Evolutionary conservation across 345 rosid species (phyloP).

Genomic region (Nephelium lappaceum): DNA sequence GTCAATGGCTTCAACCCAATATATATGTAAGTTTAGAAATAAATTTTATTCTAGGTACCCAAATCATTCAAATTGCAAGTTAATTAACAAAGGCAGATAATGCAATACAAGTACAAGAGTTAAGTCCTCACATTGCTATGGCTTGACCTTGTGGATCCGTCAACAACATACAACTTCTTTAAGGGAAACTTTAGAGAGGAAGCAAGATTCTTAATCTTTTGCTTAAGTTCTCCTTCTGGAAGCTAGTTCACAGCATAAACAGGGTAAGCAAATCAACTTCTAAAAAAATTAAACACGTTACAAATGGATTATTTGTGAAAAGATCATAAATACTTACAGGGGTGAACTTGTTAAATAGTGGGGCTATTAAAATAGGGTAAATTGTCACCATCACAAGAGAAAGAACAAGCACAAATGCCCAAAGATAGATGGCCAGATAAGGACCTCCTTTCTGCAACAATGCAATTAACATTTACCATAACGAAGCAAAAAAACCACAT

Average conservation of each 20-base stretch:
- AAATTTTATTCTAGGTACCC: not conserved
- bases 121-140: constrained; percentile 92
- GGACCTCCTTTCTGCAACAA: constrained; percentile 96
- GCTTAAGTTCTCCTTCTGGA: constrained; percentile 85
- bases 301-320: not conserved
- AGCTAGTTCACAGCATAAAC: constrained; percentile 53
- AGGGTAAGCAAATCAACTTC: constrained; percentile 18
- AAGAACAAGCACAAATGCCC: constrained; percentile 95
- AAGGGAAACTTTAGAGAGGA: constrained; percentile 85
- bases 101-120: not conserved
- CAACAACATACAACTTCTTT: constrained; percentile 93
- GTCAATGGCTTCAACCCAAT: not conserved
- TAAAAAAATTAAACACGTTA: constrained; percentile 4
- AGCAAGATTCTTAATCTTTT: constrained; percentile 90
- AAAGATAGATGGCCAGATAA: constrained; percentile 94
- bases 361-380: constrained; percentile 91
- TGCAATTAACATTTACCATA: constrained; percentile 20
- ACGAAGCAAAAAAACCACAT: not conserved
- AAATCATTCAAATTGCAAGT: not conserved
- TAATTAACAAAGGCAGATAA: not conserved
- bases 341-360: constrained; percentile 95
- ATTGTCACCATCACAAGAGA: constrained; percentile 97
- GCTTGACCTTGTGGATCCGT: constrained; percentile 99
- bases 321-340: constrained; percentile 64
- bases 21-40: not conserved